Base-by-base conservation (phyloP, 2,329 filamentous ascomycete species). In the Fusarium papillatum region DNA sequence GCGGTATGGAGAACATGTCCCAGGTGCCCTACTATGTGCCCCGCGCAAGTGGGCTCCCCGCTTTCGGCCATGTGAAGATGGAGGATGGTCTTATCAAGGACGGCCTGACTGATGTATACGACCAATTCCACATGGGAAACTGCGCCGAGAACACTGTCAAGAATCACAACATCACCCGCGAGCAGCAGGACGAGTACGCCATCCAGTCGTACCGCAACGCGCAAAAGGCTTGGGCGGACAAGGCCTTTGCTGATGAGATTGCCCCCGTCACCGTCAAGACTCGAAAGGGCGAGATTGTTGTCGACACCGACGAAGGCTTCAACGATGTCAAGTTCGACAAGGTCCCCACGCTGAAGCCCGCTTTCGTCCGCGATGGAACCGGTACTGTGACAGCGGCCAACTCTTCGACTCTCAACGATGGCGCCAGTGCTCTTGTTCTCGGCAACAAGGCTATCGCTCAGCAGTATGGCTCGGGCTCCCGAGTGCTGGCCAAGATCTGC, bases 1-100 rank as follows among this genome's bases (percentile, higher is more conserved):
- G 97, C 73, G 97, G 97, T 66, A 98, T 99, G 94, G 97, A 99
- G 87, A 98, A 95, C 85, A 99, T 99, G 97, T 95, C 95, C 8
- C 91, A 94, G 46, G 95, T 98, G 7, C 97, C 97, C 4, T 97
- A 97, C 85, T 98, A 98, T 82, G 86, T 97, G 36, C 92, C 94
- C 10, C 92, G 97, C 38, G 92, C 95, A n/a, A 95, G 92, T 80
- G 91, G 94, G 73, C 88, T 97, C 78, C 95, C 96, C 1, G 88
- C 95, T 0, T 98, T 98, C 81, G 97, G 97, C 39, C 92, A 98
- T 80, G 88, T 97, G 78, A 94, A 94, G 84, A 87, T 98, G 84
- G 94, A 98, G 84, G 97, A 99, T 81, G 97, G 96, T 0, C 86
- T 99, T 80, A 94, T 98, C 82, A 97, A 97, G 84, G 97, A 99